Evolutionary conservation across 129 eudicot genomes (phyloP), one percentile per base, ranked within the genome.

Genomic region (Flaveria robusta): DNA sequence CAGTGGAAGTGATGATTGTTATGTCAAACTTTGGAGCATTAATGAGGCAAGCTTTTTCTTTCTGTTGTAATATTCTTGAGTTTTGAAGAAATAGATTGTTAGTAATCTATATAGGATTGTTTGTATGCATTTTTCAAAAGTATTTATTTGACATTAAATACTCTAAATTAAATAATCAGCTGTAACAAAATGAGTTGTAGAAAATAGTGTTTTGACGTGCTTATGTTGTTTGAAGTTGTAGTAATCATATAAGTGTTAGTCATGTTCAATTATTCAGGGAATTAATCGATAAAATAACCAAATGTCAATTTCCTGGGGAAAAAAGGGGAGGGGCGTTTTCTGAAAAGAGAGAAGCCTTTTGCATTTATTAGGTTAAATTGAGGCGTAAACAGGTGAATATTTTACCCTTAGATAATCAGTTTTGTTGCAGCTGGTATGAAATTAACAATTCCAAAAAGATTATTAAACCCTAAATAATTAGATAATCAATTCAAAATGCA

Each of bases 1-100:
- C 43, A 94, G 97, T 78, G 97, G 99, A 66, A 87, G 99, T 81
- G 99, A 91, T 81, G 99, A 94, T 68, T 86, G 94, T 72, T 77
- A 81, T 69, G 96, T 94, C 62, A 94, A 91, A 85, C 75, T 94
- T 8, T 94, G 99, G 99, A 87, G 86, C 82, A 89, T 94, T 76
- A 91, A 83, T 16, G 96, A 94, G 87, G 97, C 80, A 84, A 56
- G 77, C 51, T 62, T 63, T 27, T 19, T 64, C 37, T 68, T 13
- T 56, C 41, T n/a, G 31, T 68, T 13, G 24, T 9, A 12, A 9
- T 24, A 6, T 69, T 56, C 15, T 37, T 14, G 8, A 20, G 50
- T 20, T 31, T 23, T 18, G 10, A 63, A 47, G 42, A 31, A 19
- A 20, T 22, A 51, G 7, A 19, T 66, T 39, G 39, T 66, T 76